These are phyloP conservation scores for Alternaria sp. DNA, from an alignment of 2,329 filamentous ascomycete species.

Conservation along the genomic window DNA sequence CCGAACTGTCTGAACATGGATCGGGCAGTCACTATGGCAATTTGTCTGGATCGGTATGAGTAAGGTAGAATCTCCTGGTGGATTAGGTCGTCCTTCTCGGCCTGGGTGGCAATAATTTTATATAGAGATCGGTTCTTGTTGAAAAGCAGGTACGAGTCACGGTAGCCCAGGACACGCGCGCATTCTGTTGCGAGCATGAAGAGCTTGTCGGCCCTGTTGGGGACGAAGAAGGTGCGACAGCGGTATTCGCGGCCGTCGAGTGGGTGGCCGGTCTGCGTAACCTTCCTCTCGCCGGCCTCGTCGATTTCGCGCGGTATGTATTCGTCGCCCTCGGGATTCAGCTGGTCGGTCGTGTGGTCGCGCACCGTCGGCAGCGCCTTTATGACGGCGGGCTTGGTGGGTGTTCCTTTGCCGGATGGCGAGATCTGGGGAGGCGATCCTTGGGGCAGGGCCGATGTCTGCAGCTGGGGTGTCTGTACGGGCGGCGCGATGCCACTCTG, in stretches of 20 bases:
- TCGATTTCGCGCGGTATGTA: conserved; percentile 94
- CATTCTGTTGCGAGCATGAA: conserved; percentile 99
- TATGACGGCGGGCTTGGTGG: conserved; percentile 77
- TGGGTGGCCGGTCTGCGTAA: conserved; percentile 80
- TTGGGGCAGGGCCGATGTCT: conserved; percentile 56
- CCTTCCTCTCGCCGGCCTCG: conserved; percentile 93
- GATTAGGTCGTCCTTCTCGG: conserved; percentile 96
- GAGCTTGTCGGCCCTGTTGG: conserved; percentile 87
- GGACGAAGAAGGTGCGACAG: conserved; percentile 91
- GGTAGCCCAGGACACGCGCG: conserved; percentile 88
- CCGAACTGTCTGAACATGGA: conserved; percentile 99
- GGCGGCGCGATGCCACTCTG: conserved; percentile 56
- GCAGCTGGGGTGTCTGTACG: conserved; percentile 63
- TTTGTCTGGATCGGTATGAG: conserved; percentile 97
- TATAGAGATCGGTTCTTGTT: conserved; percentile 97
- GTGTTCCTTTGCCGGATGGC: conserved; percentile 74
- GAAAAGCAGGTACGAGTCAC: conserved; percentile 97
- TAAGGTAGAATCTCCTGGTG: conserved; percentile 94
- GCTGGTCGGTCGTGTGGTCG: conserved; percentile 96
- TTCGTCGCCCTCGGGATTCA: conserved; percentile 87
- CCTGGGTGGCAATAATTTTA: conserved; percentile 96
- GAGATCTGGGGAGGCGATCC: conserved; percentile 65
- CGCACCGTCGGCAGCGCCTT: conserved; percentile 95
- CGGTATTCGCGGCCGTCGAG: conserved; percentile 85
- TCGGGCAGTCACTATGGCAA: conserved; percentile 94